Evolutionary conservation across 805 yeast genomes (phyloP), one percentile per base, ranked within the genome.

Genomic region (Nakazawaea ishiwadae): DNA sequence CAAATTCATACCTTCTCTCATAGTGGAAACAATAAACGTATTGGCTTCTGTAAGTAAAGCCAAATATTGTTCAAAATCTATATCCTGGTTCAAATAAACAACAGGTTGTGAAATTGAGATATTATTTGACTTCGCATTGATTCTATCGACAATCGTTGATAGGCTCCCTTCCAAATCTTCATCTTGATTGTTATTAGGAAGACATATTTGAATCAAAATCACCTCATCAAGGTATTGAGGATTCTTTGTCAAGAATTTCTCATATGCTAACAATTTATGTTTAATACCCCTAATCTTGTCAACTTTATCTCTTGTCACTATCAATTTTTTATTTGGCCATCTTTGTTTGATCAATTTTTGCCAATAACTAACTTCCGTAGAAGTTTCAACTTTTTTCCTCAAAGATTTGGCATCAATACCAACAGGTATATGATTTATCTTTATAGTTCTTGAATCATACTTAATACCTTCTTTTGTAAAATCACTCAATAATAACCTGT

Each of bases 1-100:
- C 55, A 93, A 69, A 53, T 93, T 93, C 89, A 93, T 85, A 19
- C 99, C 99, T 60, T 93, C 99, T 56, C 99, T 80, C 71, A 91
- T 75, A 1, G 96, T 85, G 8, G 95, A 81, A 2, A 91, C 96
- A 33, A 85, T 79, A 54, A 93, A 93, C 1, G 79, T 69, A 50
- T 87, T 95, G 1, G 98, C 96, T 56, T 89, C 97, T 28, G 79
- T 66, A 35, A 85, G 73, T 37, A 93, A 65, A 0, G 96, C 98
- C 44, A 93, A 60, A 56, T 93, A 93, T 61, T 93, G 98, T 42
- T 79, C 84, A 56, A 86, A 91, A 29, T 80, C 90, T 40, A 93
- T 77, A 51, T 91, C 97, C 58, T 88, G 95, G 50, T 87, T 91
- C 36, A 93, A 65, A 26, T 90, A 73, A 1, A 88, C 88, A 4